Conservation (phyloP, 2,329 filamentous ascomycete species). For the Neoarthrinium moseri region DNA sequence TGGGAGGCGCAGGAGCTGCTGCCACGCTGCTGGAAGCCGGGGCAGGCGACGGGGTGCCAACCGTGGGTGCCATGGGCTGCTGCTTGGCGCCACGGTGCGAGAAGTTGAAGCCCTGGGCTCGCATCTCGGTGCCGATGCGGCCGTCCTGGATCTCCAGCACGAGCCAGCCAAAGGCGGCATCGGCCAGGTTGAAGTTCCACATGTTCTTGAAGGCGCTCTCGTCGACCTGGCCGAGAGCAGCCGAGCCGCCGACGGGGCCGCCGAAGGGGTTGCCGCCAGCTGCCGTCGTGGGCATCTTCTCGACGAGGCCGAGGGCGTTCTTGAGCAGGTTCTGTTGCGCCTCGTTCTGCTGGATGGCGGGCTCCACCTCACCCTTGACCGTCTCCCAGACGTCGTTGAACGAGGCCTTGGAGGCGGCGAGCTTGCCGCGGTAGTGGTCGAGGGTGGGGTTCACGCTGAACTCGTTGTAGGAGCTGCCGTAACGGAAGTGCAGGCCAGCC, state of each 20-base stretch:
- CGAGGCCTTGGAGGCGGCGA: constrained; percentile 95
- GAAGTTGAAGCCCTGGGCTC: constrained; percentile 98
- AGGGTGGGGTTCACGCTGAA: constrained; percentile 98
- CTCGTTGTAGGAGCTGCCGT: constrained; percentile 99
- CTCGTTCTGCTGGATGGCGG: constrained; percentile 89
- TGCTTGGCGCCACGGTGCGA: constrained; percentile 90
- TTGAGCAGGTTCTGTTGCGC: constrained; percentile 89
- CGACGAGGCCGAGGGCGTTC: constrained; percentile 88
- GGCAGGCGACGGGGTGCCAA: constrained; percentile 31
- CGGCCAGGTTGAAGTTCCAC: constrained; percentile 99
- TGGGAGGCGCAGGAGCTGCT: constrained; percentile 27
- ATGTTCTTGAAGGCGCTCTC: constrained; percentile 99
- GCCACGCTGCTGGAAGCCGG: constrained; percentile 29
- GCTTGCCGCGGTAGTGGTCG: constrained; percentile 97
- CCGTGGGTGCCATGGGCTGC: constrained; percentile 41
- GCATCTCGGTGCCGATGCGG: constrained; percentile 97
- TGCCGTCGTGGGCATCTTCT: constrained; percentile 95
- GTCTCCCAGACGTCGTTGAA: constrained; percentile 99
- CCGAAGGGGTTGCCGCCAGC: constrained; percentile 97
- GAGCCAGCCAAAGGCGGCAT: constrained; percentile 95
- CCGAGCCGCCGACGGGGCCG: constrained; percentile 71
- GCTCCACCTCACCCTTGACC: constrained; percentile 92
- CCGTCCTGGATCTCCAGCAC: constrained; percentile 94
- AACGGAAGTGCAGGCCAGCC: constrained; percentile 95
- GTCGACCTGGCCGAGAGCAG: constrained; percentile 82